A percentile compares a stretch with the other conserved stretches of the same genome.
phyloP scores from a whole-genome alignment of 768 basidiomycete species.

The Amanita thiersii region DNA sequence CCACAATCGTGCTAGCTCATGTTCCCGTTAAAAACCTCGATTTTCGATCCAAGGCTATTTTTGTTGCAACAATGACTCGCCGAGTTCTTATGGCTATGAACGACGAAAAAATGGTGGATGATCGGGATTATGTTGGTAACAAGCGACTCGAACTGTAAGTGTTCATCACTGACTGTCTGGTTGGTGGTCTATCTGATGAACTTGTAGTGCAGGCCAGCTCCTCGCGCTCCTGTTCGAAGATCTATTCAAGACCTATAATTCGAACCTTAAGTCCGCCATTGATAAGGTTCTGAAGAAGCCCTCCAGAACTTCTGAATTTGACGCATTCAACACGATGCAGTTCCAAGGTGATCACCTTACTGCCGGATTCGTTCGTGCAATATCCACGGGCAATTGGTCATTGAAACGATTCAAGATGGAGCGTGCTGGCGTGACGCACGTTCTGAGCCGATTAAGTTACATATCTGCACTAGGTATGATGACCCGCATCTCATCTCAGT shows the following conservation, averaged over 20 bases:
- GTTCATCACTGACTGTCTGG: constrained; percentile 7
- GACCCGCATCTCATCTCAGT: constrained; percentile 98
- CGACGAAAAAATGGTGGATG: constrained; percentile 95
- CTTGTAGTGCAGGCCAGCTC: constrained; percentile 82
- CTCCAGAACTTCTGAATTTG: constrained; percentile 89
- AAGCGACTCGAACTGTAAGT: constrained; percentile 95
- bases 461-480: constrained; percentile 99
- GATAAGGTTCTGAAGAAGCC: constrained; percentile 98
- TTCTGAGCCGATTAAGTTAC: constrained; percentile 90
- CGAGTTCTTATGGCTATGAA: constrained; percentile 95
- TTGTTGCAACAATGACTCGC: constrained; percentile 95
- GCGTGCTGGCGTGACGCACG: constrained; percentile 96
- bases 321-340: constrained; percentile 90
- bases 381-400: constrained; percentile 99
- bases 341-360: constrained; percentile 97
- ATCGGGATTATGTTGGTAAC: constrained; percentile 98
- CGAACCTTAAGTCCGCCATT: constrained; percentile 89
- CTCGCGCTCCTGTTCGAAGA: constrained; percentile 96
- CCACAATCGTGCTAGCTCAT: constrained; percentile 94
- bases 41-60: constrained; percentile 90
- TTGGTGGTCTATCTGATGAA: constrained; percentile 9
- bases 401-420: constrained; percentile 99
- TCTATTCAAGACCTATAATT: constrained; percentile 97
- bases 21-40: constrained; percentile 87
- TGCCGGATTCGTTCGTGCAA: constrained; percentile 91